Conservation (phyloP, 83 land plant genomes). For the Diphasiastrum complanatum region DNA sequence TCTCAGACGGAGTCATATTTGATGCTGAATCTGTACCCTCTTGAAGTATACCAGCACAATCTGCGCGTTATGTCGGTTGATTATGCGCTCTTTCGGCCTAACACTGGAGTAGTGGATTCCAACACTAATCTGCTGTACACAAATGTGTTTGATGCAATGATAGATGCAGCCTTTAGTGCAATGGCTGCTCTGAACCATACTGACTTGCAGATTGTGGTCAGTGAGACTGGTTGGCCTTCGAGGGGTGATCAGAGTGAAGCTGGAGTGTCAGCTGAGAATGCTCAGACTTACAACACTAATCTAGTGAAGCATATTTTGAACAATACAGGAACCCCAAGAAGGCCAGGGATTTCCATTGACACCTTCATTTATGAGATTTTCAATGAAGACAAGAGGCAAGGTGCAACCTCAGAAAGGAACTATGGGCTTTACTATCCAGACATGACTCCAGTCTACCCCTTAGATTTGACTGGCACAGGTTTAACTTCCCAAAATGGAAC, state of each 20-base stretch:
- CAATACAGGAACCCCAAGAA: conserved; percentile 69
- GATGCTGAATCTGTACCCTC: conserved; percentile 84
- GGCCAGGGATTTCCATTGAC: conserved; percentile 50
- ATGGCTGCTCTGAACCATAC: conserved; percentile 60
- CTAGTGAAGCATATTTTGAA: conserved; percentile 56
- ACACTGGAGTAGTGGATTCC: conserved; percentile 65
- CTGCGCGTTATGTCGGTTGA: conserved; percentile 55
- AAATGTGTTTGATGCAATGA: conserved; percentile 74
- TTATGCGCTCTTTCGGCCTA: conserved; percentile 76
- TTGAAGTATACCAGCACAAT: conserved; percentile 59
- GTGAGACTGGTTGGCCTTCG: conserved; percentile 95
- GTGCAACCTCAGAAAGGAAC: conserved; percentile 51
- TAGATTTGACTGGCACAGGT: conserved; percentile 57
- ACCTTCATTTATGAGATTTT: conserved; percentile 78
- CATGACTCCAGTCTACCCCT: conserved; percentile 48
- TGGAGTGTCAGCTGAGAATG: conserved; percentile 68
- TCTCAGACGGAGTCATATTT: conserved; percentile 53
- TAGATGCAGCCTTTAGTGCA: conserved; percentile 77
- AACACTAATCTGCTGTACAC: conserved; percentile 67
- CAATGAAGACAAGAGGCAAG: conserved; percentile 64
- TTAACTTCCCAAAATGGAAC: too few relatives aligned
- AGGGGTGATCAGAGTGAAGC: conserved; percentile 58
- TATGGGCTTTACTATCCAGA: conserved; percentile 67
- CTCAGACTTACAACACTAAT: conserved; percentile 65
- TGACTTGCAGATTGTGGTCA: conserved; percentile 49